These are phyloP conservation scores for Bacidia rubella DNA, from an alignment of 495 filamentous ascomycete genomes.

Conservation along the genomic window DNA sequence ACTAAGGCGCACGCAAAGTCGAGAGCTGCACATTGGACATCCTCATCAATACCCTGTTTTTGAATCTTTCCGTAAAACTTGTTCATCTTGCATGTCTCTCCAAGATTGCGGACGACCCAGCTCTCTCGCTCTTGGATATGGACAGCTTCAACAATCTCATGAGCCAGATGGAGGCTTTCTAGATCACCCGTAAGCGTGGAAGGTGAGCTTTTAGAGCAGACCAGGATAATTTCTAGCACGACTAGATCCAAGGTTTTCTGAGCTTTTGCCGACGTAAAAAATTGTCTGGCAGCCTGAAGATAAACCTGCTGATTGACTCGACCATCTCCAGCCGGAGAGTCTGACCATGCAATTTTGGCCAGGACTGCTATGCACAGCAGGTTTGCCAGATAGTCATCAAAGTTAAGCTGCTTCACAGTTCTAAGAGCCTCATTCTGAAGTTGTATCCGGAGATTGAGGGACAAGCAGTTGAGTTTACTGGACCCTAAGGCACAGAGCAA, in stretches of 20 bases:
- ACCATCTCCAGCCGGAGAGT: neutral
- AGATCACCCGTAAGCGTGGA: constrained; percentile 28
- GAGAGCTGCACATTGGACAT: constrained; percentile 32
- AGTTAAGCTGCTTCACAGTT: constrained; percentile 31
- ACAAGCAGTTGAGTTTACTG: constrained; percentile 23
- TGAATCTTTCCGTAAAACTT: constrained; percentile 26
- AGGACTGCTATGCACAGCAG: constrained; percentile 38
- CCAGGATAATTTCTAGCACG: constrained; percentile 29
- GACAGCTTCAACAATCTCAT: constrained; percentile 32
- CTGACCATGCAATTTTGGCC: constrained; percentile 25
- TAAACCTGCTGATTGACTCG: neutral
- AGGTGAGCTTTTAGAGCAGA: constrained; percentile 33
- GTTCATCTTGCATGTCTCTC: constrained; percentile 23
- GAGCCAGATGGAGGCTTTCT: constrained; percentile 37
- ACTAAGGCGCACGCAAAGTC: neutral
- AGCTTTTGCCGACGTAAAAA: constrained; percentile 36
- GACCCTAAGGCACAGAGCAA: constrained; percentile 27
- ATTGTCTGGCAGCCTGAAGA: constrained; percentile 30
- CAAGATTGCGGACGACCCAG: constrained; percentile 33
- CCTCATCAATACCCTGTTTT: constrained; percentile 35
- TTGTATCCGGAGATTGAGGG: constrained; percentile 27
- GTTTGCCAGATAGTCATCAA: constrained; percentile 34
- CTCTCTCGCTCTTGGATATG: constrained; percentile 25
- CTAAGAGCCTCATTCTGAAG: constrained; percentile 34
- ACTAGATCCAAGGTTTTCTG: constrained; percentile 43